phyloP scores from a whole-genome alignment of 164 flowering plant species.

The Amborella trichopoda region DNA sequence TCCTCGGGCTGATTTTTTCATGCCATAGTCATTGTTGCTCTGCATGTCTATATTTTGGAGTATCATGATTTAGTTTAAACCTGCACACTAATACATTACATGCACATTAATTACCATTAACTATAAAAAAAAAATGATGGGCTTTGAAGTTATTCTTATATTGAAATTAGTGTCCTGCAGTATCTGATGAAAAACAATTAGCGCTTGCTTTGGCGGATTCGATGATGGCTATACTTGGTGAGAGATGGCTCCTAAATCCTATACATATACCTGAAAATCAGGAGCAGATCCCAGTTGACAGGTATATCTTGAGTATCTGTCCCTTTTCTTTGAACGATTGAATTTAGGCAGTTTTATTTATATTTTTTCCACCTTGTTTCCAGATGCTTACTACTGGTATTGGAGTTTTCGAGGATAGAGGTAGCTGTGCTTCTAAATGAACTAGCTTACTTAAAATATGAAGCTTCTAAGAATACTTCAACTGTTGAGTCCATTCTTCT shows the following conservation, averaged over 20 bases:
- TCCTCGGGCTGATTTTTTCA: too few relatives aligned
- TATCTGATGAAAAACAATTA: conserved; percentile 58
- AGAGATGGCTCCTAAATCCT: conserved; percentile 59
- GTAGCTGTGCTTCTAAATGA: conserved; percentile 83
- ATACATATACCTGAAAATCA: conserved; percentile 25
- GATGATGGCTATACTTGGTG: conserved; percentile 49
- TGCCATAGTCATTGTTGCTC: too few relatives aligned
- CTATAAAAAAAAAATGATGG: too few relatives aligned
- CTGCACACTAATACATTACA: too few relatives aligned
- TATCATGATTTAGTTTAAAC: too few relatives aligned
- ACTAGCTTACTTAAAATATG: conserved; percentile 71
- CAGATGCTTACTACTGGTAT: conserved; percentile 79
- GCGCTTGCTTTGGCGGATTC: conserved; percentile 81
- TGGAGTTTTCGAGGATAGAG: conserved; percentile 89
- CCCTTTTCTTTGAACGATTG: not conserved
- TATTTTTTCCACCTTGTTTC: conserved; percentile 6
- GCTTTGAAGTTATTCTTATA: too few relatives aligned
- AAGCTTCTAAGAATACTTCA: conserved; percentile 44
- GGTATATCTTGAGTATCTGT: conserved; percentile 23
- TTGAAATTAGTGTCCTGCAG: too few relatives aligned
- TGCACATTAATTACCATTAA: too few relatives aligned
- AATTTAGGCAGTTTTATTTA: not conserved
- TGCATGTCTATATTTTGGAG: too few relatives aligned
- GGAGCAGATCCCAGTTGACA: conserved; percentile 51
- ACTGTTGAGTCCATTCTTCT: conserved; percentile 24